Percentiles rank a stretch among this genome's conserved stretches.
Evolutionary conservation across 306 rosid species (phyloP).

Genomic region (Vigna unguiculata): DNA sequence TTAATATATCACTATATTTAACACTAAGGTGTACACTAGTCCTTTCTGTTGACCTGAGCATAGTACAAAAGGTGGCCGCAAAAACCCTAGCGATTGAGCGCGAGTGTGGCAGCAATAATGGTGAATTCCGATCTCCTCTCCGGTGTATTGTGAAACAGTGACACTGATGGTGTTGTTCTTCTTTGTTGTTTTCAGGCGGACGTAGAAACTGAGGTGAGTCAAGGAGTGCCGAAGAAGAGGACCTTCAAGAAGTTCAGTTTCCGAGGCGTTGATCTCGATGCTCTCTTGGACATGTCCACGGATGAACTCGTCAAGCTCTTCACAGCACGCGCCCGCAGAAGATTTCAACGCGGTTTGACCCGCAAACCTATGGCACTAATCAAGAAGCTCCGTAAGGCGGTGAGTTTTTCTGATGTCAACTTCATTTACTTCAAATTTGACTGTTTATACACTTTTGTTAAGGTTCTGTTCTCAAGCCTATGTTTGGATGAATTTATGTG

Average conservation of each 20-base stretch:
- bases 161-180: background rate
- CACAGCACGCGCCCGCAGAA: conserved; percentile 82
- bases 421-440: background rate
- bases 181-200: conserved; percentile 40
- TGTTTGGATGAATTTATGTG: too few species aligned
- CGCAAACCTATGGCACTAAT: conserved; percentile 69
- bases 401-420: background rate
- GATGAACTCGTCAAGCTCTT: conserved; percentile 90
- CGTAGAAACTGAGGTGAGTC: conserved; percentile 38
- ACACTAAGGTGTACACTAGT: too few species aligned
- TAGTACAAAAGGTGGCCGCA: background rate
- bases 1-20: too few species aligned
- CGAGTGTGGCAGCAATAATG: background rate
- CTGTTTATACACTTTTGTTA: background rate
- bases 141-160: background rate
- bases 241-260: conserved; percentile 91
- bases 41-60: background rate
- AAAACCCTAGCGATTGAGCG: background rate
- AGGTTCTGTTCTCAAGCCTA: background rate
- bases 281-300: conserved; percentile 83
- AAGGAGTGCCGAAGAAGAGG: conserved; percentile 72
- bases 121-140: background rate
- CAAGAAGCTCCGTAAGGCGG: conserved; percentile 68
- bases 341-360: conserved; percentile 68
- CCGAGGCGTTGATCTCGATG: conserved; percentile 81